Evolutionary conservation across 768 basidiomycete genomes (phyloP).

Genomic region (Psilocybe tampanensis): DNA sequence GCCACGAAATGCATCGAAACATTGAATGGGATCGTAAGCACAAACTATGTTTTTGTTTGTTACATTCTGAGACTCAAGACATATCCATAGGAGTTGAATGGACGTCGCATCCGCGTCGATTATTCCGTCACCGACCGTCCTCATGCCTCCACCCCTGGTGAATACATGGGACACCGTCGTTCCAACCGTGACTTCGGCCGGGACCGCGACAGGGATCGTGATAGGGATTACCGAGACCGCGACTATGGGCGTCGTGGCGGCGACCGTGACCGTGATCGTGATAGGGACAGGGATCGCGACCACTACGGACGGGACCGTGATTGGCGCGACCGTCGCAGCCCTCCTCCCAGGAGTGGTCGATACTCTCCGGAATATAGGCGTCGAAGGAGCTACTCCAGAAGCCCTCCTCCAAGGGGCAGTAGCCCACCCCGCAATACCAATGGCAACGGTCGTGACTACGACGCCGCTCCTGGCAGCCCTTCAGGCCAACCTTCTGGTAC

Average conservation of each 20-base stretch:
- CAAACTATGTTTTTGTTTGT: neutral
- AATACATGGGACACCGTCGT: conserved; percentile 94
- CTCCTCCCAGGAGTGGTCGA: conserved; percentile 55
- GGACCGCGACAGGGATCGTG: conserved; percentile 38
- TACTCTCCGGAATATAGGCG: conserved; percentile 80
- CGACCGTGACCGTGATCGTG: conserved; percentile 51
- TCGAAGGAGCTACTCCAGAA: conserved; percentile 78
- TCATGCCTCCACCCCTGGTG: conserved; percentile 95
- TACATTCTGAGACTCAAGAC: neutral
- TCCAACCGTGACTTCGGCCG: conserved; percentile 41
- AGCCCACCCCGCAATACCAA: conserved; percentile 42
- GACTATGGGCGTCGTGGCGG: conserved; percentile 38
- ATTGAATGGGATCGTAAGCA: conserved; percentile 86
- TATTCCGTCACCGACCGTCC: conserved; percentile 94
- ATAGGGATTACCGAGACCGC: conserved; percentile 33
- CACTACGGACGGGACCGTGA: conserved; percentile 75
- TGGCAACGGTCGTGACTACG: conserved; percentile 39
- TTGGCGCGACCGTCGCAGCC: conserved; percentile 82
- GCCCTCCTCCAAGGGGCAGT: conserved; percentile 78
- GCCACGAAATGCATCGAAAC: conserved; percentile 86
- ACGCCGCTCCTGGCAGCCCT: conserved; percentile 26
- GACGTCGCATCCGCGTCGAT: conserved; percentile 94
- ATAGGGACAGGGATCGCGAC: conserved; percentile 59
- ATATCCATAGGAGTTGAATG: conserved; percentile 83
- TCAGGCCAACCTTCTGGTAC: conserved; percentile 31